Conservation (phyloP, 306 rosid species). For the Hippophae tibetana region DNA sequence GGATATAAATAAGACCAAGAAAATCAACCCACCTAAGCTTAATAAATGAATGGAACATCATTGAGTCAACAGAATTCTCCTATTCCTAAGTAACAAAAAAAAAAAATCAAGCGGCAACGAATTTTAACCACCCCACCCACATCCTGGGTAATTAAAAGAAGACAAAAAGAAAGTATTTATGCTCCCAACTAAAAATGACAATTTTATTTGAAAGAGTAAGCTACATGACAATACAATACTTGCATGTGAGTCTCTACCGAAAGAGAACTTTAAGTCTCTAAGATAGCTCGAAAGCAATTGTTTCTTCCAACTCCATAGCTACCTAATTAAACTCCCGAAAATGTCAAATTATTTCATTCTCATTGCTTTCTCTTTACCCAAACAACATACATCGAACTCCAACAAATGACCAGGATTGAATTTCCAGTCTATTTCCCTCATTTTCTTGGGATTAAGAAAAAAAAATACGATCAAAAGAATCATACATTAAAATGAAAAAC, state of each 20-base stretch:
- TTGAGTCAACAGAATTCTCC: not conserved
- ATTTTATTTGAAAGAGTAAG: not conserved
- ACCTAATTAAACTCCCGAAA: not conserved
- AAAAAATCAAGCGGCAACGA: no score
- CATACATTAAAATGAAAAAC: not conserved
- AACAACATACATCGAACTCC: not conserved
- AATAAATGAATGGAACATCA: no score
- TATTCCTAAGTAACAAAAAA: no score
- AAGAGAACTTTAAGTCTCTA: not conserved
- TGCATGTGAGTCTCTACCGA: not conserved
- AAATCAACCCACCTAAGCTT: not conserved
- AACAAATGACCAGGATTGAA: slow-evolving; percentile 2
- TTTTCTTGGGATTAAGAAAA: not conserved
- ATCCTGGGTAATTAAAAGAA: no score
- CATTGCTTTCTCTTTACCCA: not conserved
- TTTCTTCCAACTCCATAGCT: not conserved
- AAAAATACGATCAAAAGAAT: not conserved
- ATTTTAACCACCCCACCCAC: no score
- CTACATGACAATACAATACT: not conserved
- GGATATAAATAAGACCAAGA: not conserved
- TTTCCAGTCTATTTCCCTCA: not conserved
- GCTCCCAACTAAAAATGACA: no score
- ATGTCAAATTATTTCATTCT: not conserved
- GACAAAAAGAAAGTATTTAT: no score
- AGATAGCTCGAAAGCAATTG: not conserved